These are phyloP conservation scores for Astrothelium subdiscretum DNA, from an alignment of 495 filamentous ascomycete genomes.

Conservation along the genomic window DNA sequence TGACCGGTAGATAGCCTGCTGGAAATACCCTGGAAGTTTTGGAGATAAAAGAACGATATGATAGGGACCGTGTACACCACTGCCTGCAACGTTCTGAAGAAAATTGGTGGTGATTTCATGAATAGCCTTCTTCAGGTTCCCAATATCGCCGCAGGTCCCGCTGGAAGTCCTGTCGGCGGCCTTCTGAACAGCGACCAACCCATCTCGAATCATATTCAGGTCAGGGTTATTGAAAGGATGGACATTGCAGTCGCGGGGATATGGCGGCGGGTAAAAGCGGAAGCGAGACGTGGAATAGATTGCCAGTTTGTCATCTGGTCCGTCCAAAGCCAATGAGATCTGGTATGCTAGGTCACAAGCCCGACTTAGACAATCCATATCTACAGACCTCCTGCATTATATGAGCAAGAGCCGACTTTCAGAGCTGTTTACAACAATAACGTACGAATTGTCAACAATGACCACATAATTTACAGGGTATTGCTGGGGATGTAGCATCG, in stretches of 20 bases:
- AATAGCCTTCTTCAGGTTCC: background rate
- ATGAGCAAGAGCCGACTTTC: background rate
- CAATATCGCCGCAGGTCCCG: background rate
- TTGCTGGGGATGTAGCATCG: background rate
- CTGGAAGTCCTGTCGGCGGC: background rate
- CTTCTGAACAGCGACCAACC: background rate
- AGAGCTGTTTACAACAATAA: background rate
- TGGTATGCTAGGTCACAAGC: background rate
- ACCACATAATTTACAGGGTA: background rate
- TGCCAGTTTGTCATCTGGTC: background rate
- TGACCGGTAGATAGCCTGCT: background rate
- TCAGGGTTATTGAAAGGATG: background rate
- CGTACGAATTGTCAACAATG: background rate
- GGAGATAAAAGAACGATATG: background rate
- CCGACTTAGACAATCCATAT: background rate
- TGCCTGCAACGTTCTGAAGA: background rate
- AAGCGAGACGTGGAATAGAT: background rate
- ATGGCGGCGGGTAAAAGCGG: background rate
- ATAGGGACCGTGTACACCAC: background rate
- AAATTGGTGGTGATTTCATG: background rate
- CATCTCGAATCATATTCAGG: background rate
- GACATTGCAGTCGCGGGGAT: background rate
- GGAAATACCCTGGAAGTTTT: background rate
- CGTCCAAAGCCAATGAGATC: background rate
- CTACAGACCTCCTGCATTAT: background rate